Evolutionary conservation across 2,329 filamentous ascomycete genomes (phyloP).

Genomic region (Neopestalotiopsis sp.): DNA sequence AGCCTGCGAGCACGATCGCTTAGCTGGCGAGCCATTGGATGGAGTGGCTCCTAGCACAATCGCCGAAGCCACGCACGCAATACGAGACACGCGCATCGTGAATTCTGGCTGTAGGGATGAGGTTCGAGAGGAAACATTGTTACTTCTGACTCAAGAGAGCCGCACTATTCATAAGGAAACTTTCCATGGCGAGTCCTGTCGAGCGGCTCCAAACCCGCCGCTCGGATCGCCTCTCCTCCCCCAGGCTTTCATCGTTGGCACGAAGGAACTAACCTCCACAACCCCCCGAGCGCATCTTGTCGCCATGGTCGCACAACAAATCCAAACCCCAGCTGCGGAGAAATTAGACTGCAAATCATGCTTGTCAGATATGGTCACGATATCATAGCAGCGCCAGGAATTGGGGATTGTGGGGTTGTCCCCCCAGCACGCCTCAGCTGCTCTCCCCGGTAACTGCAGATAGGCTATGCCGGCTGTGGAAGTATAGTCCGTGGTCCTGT

Average conservation of each 20-base stretch:
- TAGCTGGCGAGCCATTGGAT: not conserved
- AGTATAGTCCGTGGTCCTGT: constrained; percentile 2
- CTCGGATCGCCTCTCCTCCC: constrained; percentile 3
- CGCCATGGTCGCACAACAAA: not conserved
- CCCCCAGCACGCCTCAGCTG: not conserved
- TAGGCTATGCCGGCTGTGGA: not conserved
- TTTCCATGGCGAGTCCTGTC: not conserved
- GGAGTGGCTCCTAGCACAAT: not conserved
- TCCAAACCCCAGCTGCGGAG: not conserved
- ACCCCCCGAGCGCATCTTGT: not conserved
- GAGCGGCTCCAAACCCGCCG: not conserved
- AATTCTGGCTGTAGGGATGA: no score
- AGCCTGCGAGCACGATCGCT: constrained; percentile 14
- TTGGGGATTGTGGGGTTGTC: constrained; percentile 15
- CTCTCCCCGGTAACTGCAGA: constrained; percentile 5
- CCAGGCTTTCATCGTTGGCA: not conserved
- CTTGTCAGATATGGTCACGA: not conserved
- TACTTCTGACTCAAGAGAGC: not conserved
- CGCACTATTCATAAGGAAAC: not conserved
- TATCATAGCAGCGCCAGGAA: constrained; percentile 1
- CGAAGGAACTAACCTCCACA: not conserved
- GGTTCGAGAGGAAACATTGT: not conserved
- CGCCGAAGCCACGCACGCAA: not conserved
- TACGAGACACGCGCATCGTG: constrained; percentile 10
- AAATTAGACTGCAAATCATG: constrained; percentile 14